Conservation (phyloP, 345 rosid species). For the Salix dunnii region DNA sequence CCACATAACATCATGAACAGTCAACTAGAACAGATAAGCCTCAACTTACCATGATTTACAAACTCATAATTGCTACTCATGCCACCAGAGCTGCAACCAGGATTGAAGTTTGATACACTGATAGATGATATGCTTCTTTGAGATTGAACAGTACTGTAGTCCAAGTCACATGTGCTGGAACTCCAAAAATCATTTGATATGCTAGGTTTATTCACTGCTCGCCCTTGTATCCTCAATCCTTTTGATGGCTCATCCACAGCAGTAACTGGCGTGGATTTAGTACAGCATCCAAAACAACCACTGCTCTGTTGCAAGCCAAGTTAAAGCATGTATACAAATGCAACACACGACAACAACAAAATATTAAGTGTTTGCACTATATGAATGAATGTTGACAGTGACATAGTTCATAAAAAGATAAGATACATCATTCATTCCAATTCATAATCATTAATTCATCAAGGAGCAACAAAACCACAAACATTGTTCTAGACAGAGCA, state of each 20-base stretch:
- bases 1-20: neutral
- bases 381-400: neutral
- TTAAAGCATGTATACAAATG: constrained; percentile 12
- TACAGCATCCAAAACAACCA: constrained; percentile 36
- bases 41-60: constrained; percentile 25
- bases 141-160: constrained; percentile 28
- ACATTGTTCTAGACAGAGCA: neutral
- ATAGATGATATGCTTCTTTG: constrained; percentile 28
- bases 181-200: constrained; percentile 31
- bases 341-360: neutral
- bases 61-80: constrained; percentile 16
- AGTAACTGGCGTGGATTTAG: constrained; percentile 26
- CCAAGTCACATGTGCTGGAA: constrained; percentile 32
- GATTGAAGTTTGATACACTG: constrained; percentile 21
- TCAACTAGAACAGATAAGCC: neutral
- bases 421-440: neutral
- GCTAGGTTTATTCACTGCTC: constrained; percentile 25
- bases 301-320: constrained; percentile 33
- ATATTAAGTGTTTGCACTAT: neutral
- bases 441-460: neutral
- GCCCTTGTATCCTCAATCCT: constrained; percentile 34
- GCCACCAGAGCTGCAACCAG: constrained; percentile 2
- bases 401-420: neutral
- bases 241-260: constrained; percentile 39
- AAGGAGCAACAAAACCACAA: neutral